phyloP scores from a whole-genome alignment of 176 grass and related monocot genomes.

The Aegilops umbellulata region DNA sequence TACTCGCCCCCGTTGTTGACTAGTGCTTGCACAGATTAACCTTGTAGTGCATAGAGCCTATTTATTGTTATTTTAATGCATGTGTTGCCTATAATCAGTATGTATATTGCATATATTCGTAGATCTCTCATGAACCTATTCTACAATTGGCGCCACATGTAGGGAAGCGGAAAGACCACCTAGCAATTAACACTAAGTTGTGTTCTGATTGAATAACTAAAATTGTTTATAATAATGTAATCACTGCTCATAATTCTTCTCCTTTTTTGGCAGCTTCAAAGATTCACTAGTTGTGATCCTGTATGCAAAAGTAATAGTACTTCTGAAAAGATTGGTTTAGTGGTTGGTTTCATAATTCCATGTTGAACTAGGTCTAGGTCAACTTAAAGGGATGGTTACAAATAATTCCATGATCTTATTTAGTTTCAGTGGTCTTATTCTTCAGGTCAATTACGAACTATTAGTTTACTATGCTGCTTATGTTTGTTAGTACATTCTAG shows the following conservation, averaged over 20 bases:
- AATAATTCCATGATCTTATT: background rate
- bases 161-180: background rate
- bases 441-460: no score
- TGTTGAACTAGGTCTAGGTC: background rate
- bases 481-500: no score
- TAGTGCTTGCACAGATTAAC: no score
- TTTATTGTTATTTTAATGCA: background rate
- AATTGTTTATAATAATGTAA: background rate
- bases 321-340: background rate
- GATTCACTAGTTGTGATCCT: background rate
- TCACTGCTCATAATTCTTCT: background rate
- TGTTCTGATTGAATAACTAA: background rate
- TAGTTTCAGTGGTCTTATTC: no score
- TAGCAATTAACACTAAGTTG: background rate
- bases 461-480: no score
- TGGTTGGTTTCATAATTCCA: background rate
- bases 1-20: no score
- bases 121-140: background rate
- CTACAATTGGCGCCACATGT: no score
- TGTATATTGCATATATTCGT: background rate
- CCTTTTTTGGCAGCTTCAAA: background rate
- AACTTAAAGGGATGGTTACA: background rate
- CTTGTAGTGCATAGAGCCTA: background rate
- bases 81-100: background rate
- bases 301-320: background rate